Evolutionary conservation across 1,284 basidiomycete genomes (phyloP), one percentile per base, ranked within the genome.

Genomic region (Athelia sp.): DNA sequence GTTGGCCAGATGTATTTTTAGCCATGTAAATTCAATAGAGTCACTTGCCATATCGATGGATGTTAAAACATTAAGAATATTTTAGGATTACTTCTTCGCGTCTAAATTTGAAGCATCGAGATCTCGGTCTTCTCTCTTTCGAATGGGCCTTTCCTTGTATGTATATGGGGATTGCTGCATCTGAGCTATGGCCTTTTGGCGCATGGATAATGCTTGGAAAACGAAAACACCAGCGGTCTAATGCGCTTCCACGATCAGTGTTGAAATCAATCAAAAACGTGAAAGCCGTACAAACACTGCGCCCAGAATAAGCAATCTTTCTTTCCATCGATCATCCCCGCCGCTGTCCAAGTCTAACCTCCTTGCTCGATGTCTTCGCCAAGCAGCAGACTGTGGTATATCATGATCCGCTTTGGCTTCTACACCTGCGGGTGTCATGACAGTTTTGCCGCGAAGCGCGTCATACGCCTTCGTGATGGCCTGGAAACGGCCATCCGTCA

Each of bases 401-500:
- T 52, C 53, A 43, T 61, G 53, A 49, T 58, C 50, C 23, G 56
- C 59, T 50, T 43, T 64, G 58, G 15, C 63, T 62, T 31, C 63
- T 53, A 47, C 63, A 55, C 44, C 71, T 54, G 19, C 65, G 57
- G 15, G 65, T 57, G 11, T 56, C 45, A 61, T 42, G 51, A 58
- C 31, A 4, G 63, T 59, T 49, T 67, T 69, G 18, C 76, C 72
- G 1, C 75, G 73, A 32, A 87, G 69, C 11, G 72, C 62, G 40
- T 82, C 78, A 52, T 87, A 87, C 2, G 85, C 79, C 2, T 72
- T 65, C 35, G 75, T 73, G 51, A 87, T 82, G 8, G 77, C 67
- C 55, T 83, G 80, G 55, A 87, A 87, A 11, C 77, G 76, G 0
- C 73, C 67, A 54, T 84, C 81, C 0, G 76, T 72, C 3, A 73